phyloP scores from a whole-genome alignment of 352 stramenopile species.

The Pythium folliculosum region DNA sequence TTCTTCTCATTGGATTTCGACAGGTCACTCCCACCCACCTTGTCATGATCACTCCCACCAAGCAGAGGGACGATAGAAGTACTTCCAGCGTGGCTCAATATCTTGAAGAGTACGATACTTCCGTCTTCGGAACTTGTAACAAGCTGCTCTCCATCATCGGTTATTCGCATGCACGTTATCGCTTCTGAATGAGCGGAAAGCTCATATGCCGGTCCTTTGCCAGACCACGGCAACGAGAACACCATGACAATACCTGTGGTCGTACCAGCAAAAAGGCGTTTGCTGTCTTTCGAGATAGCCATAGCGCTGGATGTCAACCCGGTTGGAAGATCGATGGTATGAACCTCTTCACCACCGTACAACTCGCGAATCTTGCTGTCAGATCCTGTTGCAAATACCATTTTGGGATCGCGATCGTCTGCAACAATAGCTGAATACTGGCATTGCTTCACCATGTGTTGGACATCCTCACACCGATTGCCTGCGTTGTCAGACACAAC shows the following conservation, averaged over 20 bases:
- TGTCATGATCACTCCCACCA: not conserved
- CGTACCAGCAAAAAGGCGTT: constrained; percentile 67
- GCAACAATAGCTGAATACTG: constrained; percentile 65
- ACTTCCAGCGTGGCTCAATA: constrained; percentile 27
- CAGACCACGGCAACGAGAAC: constrained; percentile 59
- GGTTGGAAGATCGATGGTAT: constrained; percentile 43
- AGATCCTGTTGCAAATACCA: constrained; percentile 57
- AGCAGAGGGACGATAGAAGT: not conserved
- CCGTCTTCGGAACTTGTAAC: constrained; percentile 66
- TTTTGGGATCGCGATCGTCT: constrained; percentile 48
- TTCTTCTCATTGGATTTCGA: constrained; percentile 33
- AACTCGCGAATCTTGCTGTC: constrained; percentile 75
- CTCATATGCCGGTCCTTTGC: constrained; percentile 38
- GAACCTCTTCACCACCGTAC: constrained; percentile 57
- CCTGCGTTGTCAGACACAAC: constrained; percentile 23
- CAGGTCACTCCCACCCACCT: not conserved
- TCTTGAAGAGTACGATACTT: constrained; percentile 58
- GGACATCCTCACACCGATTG: constrained; percentile 68
- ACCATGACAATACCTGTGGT: constrained; percentile 62
- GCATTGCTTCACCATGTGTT: constrained; percentile 77
- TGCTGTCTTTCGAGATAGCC: constrained; percentile 60
- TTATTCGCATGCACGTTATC: constrained; percentile 72
- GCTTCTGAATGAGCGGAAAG: constrained; percentile 60
- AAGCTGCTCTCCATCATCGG: constrained; percentile 65
- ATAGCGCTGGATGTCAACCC: constrained; percentile 52